phyloP scores from a whole-genome alignment of 805 yeast species.

The Hanseniaspora guilliermondii region DNA sequence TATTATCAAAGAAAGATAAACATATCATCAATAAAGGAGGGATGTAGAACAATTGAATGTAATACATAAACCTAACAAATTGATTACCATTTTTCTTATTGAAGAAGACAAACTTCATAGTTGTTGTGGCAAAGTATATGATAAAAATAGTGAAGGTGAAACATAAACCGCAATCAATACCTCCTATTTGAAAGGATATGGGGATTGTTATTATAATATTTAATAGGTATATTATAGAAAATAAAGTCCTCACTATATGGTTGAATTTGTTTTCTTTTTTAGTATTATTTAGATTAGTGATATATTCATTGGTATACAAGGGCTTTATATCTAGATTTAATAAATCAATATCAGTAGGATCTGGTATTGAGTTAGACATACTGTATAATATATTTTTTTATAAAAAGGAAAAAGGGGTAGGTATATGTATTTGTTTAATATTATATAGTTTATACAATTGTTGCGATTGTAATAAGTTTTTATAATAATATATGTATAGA shows the following conservation, averaged over 20 bases:
- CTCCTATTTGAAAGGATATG: conserved; percentile 87
- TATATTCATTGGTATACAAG: neutral
- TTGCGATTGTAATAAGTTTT: too few relatives aligned
- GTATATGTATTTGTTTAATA: too few relatives aligned
- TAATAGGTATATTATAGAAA: conserved; percentile 50
- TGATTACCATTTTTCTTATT: conserved; percentile 17
- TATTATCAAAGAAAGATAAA: conserved; percentile 22
- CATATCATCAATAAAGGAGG: conserved; percentile 70
- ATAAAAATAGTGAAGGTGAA: conserved; percentile 63
- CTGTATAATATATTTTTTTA: too few relatives aligned
- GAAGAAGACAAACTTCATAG: conserved; percentile 45
- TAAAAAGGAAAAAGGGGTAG: too few relatives aligned
- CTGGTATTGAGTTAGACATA: neutral
- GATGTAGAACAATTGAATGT: conserved; percentile 67
- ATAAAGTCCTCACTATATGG: conserved; percentile 25
- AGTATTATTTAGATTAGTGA: neutral
- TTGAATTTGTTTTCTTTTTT: conserved; percentile 14
- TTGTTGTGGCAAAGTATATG: conserved; percentile 59
- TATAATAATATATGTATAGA: too few relatives aligned
- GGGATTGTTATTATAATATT: conserved; percentile 76
- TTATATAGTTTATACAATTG: too few relatives aligned
- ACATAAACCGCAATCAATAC: conserved; percentile 76
- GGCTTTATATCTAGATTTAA: neutral
- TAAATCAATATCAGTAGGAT: neutral
- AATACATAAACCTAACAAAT: conserved; percentile 41